phyloP scores from a whole-genome alignment of 805 yeast genomes.

The Cyberlindnera euphorbiae region DNA sequence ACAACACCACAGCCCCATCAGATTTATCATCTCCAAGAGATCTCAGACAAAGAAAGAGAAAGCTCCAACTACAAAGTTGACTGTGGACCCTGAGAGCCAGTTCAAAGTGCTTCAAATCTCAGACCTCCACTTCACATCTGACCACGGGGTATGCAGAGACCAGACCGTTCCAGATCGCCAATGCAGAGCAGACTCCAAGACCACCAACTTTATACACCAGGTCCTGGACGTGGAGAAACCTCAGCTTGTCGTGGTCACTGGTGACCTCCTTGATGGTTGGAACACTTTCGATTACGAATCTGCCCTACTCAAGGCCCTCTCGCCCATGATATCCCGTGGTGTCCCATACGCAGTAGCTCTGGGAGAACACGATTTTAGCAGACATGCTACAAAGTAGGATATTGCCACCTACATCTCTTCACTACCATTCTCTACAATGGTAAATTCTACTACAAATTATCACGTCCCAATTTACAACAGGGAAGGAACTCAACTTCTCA shows the following conservation, averaged over 20 bases:
- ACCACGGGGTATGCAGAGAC: conserved; percentile 51
- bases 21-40: conserved; percentile 7
- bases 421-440: conserved; percentile 46
- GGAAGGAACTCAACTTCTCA: conserved; percentile 22
- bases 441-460: conserved; percentile 33
- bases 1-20: conserved; percentile 4
- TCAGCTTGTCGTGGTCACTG: conserved; percentile 58
- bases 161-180: conserved; percentile 24
- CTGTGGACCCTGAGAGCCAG: conserved; percentile 29
- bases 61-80: conserved; percentile 23
- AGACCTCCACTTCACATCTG: conserved; percentile 60
- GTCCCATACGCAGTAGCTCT: conserved; percentile 58
- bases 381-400: conserved; percentile 38
- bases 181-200: conserved; percentile 52
- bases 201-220: conserved; percentile 43
- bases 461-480: conserved; percentile 35
- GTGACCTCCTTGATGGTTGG: conserved; percentile 59
- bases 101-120: conserved; percentile 64
- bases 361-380: conserved; percentile 61
- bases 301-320: conserved; percentile 51
- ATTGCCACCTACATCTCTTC: conserved; percentile 39
- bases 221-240: conserved; percentile 55
- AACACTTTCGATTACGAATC: conserved; percentile 58
- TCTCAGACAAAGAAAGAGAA: background rate
- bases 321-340: conserved; percentile 45